Evolutionary conservation across 2,329 filamentous ascomycete species (phyloP), one percentile per base, ranked within the genome.

Genomic region (Calonectria crousiana): DNA sequence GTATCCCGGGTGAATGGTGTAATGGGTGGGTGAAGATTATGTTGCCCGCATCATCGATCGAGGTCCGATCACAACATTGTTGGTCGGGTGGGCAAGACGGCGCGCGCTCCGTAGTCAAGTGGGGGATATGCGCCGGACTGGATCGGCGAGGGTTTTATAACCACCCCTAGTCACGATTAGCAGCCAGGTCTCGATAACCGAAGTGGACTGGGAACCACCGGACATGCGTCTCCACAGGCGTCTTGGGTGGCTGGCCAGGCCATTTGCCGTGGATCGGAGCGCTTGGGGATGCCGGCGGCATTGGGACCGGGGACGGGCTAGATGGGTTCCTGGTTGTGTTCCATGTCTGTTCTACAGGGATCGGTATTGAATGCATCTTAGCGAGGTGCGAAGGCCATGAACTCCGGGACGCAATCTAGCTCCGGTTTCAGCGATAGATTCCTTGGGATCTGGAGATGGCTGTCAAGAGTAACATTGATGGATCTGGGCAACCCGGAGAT

Each of bases 181-280:
- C 34, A 62, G 23, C 56, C 56, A 47, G 56, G n/a, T 28, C n/a
- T 62, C 56, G 56, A 62, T 62, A 62, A 62, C 56, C 56, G 56
- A 62, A 62, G 34, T 62, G 56, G 56, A 62, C n/a, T 41, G 41
- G 36, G 32, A 26, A 41, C 34, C 36, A 16, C 34, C 56, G 56
- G 56, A 62, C 23, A 62, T 62, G 34, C 34, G 56, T 62, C 56
- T 62, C 56, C 56, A 62, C 56, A 20, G 36, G 34, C n/a, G 6
- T 41, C n/a, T 41, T 62, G 56, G 26, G 23, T 62, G 56, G 36
- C 34, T 20, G 18, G 34, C 23, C 41, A 30, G 36, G 56, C 56
- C 56, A 62, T 41, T 34, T 62, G 56, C 56, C 56, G 56, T 41
- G 56, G 56, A 62, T 30, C 56, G 56, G 56, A 38, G 56, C 26